phyloP scores from a whole-genome alignment of 2,329 filamentous ascomycete genomes.

The Colletotrichum sidae region DNA sequence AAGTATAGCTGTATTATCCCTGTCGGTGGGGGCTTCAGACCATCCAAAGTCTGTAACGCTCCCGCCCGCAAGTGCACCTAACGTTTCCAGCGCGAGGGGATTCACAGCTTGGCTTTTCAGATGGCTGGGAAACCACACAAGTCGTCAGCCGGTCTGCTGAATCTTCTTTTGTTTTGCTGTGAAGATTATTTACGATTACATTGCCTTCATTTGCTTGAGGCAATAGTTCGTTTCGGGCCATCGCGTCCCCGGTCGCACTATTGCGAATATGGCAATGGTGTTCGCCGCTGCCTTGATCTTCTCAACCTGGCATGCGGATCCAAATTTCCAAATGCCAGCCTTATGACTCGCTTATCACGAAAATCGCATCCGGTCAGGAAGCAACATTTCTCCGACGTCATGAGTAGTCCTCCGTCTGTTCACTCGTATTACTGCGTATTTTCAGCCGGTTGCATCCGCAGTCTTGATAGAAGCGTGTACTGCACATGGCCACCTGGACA shows the following conservation, averaged over 20 bases:
- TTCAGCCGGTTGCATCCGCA: no score
- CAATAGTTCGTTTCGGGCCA: constrained; percentile 10
- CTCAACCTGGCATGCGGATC: constrained; percentile 13
- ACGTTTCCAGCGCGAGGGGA: constrained; percentile 9
- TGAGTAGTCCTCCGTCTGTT: no score
- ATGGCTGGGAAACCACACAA: no score
- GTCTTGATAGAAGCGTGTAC: no score
- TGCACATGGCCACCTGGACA: no score
- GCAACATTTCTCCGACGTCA: constrained; percentile 10
- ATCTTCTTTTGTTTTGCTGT: no score
- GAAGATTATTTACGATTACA: background rate
- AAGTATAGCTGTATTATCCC: no score
- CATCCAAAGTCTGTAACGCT: constrained; percentile 18
- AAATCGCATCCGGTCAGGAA: constrained; percentile 3
- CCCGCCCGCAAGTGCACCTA: constrained; percentile 6
- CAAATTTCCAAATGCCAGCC: constrained; percentile 18
- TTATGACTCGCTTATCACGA: constrained; percentile 18
- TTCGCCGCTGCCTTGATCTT: constrained; percentile 1
- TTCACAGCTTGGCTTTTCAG: background rate
- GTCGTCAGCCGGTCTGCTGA: no score
- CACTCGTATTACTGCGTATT: no score
- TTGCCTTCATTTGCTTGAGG: background rate
- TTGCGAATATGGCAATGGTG: constrained; percentile 13
- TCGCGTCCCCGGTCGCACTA: constrained; percentile 10
- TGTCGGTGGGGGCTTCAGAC: background rate